Percentiles rank a stretch among this genome's conserved stretches.
These are phyloP conservation scores for Sarcomyxa edulis DNA, from an alignment of 768 basidiomycete genomes.

Conservation along the genomic window DNA sequence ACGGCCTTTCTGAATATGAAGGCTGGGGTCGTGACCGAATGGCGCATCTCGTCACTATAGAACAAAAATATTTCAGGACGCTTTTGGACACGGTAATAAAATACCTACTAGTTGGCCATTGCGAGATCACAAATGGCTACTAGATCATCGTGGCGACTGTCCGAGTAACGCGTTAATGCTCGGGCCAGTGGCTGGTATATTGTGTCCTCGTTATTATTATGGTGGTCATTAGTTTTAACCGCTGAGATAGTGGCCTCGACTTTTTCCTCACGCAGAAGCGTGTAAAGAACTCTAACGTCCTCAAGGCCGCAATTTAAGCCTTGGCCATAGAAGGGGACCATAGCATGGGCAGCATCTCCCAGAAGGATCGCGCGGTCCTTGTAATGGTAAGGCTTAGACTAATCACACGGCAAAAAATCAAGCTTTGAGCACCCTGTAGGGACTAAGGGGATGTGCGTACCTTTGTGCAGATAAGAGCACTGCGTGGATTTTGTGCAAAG, in stretches of 20 bases:
- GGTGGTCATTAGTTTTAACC: slow-evolving; percentile 46
- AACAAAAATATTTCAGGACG: slow-evolving; percentile 16
- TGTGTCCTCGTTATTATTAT: slow-evolving; percentile 24
- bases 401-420: slow-evolving; percentile 7
- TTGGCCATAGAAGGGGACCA: slow-evolving; percentile 99
- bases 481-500: slow-evolving; percentile 82
- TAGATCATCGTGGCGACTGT: slow-evolving; percentile 81
- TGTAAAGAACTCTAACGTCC: slow-evolving; percentile 86
- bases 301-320: slow-evolving; percentile 97
- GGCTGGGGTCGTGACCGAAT: slow-evolving; percentile 76
- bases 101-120: slow-evolving; percentile 92
- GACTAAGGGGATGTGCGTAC: slow-evolving; percentile 42
- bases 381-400: slow-evolving; percentile 90
- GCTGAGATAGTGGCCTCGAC: slow-evolving; percentile 45
- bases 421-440: slow-evolving; percentile 12
- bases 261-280: slow-evolving; percentile 65
- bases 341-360: slow-evolving; percentile 94
- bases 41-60: slow-evolving; percentile 87
- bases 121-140: slow-evolving; percentile 89
- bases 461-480: slow-evolving; percentile 88
- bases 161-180: slow-evolving; percentile 77
- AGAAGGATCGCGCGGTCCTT: slow-evolving; percentile 81
- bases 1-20: slow-evolving; percentile 78
- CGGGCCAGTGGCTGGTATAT: slow-evolving; percentile 54
- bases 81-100: slow-evolving; percentile 16